Evolutionary conservation across 805 yeast species (phyloP).

Genomic region (Dipodascopsis uninucleata): DNA sequence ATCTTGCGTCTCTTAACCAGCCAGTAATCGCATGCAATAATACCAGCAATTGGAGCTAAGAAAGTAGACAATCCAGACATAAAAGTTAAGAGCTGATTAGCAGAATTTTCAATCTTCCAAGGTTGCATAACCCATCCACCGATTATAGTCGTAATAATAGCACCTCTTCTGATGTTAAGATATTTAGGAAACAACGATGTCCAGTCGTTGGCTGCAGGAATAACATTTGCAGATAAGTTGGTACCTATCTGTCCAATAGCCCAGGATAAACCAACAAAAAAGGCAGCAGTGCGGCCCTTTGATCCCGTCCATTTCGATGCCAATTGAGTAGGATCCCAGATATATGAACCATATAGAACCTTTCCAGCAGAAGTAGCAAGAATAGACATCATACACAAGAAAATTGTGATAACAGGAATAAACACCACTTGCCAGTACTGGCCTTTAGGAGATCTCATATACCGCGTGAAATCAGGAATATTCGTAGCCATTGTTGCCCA

Average conservation of each 20-base stretch:
- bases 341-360: constrained; percentile 23
- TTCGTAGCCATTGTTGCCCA: constrained; percentile 35
- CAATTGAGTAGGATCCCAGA: constrained; percentile 26
- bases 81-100: constrained; percentile 24
- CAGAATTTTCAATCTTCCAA: constrained; percentile 28
- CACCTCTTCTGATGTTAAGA: constrained; percentile 57
- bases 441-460: constrained; percentile 15
- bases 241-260: constrained; percentile 27
- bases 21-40: constrained; percentile 25
- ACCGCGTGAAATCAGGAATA: constrained; percentile 29
- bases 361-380: constrained; percentile 20
- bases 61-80: constrained; percentile 26
- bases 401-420: constrained; percentile 25
- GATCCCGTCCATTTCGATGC: constrained; percentile 23
- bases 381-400: constrained; percentile 20
- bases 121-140: constrained; percentile 30
- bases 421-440: constrained; percentile 26
- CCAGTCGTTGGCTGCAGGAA: constrained; percentile 57
- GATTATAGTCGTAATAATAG: constrained; percentile 21
- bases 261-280: constrained; percentile 27
- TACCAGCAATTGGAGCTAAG: constrained; percentile 27
- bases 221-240: constrained; percentile 49
- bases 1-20: constrained; percentile 20
- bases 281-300: constrained; percentile 22
- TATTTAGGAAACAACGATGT: constrained; percentile 55